phyloP scores from a whole-genome alignment of 164 flowering plant genomes.

The Taxillus chinensis region DNA sequence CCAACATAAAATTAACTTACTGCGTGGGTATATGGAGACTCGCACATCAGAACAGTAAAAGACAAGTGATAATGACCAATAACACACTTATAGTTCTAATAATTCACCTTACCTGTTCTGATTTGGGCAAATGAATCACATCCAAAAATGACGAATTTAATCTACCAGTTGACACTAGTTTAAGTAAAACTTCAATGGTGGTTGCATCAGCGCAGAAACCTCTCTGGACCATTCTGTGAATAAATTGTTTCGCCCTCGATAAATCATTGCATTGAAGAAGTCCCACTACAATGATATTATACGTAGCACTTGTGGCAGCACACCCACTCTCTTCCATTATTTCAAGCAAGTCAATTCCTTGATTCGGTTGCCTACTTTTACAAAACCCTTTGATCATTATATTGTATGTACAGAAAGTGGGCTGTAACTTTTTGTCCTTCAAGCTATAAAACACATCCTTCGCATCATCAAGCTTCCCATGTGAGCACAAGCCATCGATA shows the following conservation, averaged over 20 bases:
- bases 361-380: not conserved
- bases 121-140: no score
- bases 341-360: not conserved
- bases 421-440: not conserved
- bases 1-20: no score
- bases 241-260: not conserved
- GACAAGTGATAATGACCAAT: no score
- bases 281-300: not conserved
- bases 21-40: no score
- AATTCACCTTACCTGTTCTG: no score
- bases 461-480: not conserved
- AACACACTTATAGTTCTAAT: no score
- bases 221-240: not conserved
- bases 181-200: not conserved
- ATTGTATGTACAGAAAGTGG: not conserved
- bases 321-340: not conserved
- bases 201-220: not conserved
- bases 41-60: no score
- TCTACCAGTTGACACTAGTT: no score
- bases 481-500: not conserved
- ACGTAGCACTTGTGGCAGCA: not conserved
- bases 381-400: constrained; percentile 1
- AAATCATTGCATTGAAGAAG: not conserved
- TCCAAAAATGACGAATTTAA: no score
- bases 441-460: not conserved